These are phyloP conservation scores for Ceratocystis ficicola DNA, from an alignment of 2,329 filamentous ascomycete species.

Conservation along the genomic window DNA sequence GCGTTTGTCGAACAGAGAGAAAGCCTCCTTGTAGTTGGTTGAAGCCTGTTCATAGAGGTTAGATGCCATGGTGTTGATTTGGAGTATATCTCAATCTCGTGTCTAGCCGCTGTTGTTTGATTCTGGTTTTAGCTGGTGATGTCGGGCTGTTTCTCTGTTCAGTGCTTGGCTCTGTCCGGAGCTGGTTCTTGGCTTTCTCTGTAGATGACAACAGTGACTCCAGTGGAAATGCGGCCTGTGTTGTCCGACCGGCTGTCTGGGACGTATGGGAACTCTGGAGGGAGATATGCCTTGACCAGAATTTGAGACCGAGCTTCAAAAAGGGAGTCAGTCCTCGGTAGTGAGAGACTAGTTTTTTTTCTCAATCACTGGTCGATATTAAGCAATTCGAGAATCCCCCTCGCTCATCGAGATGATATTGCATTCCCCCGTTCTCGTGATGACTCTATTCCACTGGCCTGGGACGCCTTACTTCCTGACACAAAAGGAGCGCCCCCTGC, in stretches of 20 bases:
- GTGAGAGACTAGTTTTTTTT: not conserved
- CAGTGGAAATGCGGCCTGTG: not conserved
- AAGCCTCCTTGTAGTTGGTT: slow-evolving; percentile 99
- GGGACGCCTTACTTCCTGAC: not conserved
- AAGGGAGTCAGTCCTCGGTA: not conserved
- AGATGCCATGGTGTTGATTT: slow-evolving; percentile 29
- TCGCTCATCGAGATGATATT: no score
- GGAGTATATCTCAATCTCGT: not conserved
- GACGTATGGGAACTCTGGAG: not conserved
- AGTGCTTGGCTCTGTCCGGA: no score
- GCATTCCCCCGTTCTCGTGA: not conserved
- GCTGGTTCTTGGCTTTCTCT: not conserved
- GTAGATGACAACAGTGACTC: not conserved
- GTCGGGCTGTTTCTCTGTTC: not conserved
- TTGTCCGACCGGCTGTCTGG: not conserved
- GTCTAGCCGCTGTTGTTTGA: not conserved
- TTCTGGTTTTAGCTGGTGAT: no score
- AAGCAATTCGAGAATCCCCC: no score
- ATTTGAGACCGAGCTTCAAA: not conserved
- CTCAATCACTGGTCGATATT: no score
- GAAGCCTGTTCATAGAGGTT: slow-evolving; percentile 51
- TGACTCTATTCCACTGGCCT: not conserved
- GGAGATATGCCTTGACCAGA: not conserved
- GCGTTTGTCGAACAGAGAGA: slow-evolving; percentile 98
- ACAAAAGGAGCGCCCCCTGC: not conserved